Percentiles rank a stretch among this genome's conserved stretches.
Evolutionary conservation across 176 grass and related monocot genomes (phyloP).

Genomic region (Lolium rigidum): DNA sequence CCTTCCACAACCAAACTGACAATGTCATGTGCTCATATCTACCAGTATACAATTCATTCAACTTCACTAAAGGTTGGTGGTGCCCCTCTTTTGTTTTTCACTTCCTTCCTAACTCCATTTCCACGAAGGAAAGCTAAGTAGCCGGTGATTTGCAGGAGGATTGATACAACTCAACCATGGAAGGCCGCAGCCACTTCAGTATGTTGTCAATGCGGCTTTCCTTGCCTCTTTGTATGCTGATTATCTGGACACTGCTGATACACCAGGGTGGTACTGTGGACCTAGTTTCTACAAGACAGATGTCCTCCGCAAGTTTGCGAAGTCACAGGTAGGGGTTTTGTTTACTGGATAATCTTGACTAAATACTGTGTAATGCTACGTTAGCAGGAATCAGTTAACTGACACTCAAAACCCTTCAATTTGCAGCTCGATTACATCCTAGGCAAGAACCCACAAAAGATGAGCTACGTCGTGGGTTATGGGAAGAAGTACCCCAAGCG

Average conservation of each 20-base stretch:
- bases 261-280: constrained; percentile 94
- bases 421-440: constrained; percentile 89
- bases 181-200: constrained; percentile 87
- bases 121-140: constrained; percentile 30
- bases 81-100: constrained; percentile 13
- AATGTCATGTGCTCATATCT: constrained; percentile 88
- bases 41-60: constrained; percentile 77
- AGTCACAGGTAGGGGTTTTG: constrained; percentile 60
- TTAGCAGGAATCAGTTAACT: constrained; percentile 16
- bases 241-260: constrained; percentile 86
- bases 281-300: constrained; percentile 90
- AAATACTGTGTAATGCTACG: background rate
- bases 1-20: constrained; percentile 92
- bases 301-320: constrained; percentile 86
- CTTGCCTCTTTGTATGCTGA: constrained; percentile 82
- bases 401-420: constrained; percentile 39
- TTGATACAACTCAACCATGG: constrained; percentile 94
- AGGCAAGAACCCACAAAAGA: constrained; percentile 84
- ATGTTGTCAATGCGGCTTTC: constrained; percentile 90
- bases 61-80: constrained; percentile 84
- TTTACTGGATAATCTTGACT: constrained; percentile 32
- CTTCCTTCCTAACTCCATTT: background rate
- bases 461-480: constrained; percentile 86
- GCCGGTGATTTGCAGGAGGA: constrained; percentile 63
- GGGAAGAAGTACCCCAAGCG: constrained; percentile 84